A percentile compares a stretch with the other conserved stretches of the same genome.
Evolutionary conservation across 164 flowering plant genomes (phyloP).

Genomic region (Vitis rupestris): DNA sequence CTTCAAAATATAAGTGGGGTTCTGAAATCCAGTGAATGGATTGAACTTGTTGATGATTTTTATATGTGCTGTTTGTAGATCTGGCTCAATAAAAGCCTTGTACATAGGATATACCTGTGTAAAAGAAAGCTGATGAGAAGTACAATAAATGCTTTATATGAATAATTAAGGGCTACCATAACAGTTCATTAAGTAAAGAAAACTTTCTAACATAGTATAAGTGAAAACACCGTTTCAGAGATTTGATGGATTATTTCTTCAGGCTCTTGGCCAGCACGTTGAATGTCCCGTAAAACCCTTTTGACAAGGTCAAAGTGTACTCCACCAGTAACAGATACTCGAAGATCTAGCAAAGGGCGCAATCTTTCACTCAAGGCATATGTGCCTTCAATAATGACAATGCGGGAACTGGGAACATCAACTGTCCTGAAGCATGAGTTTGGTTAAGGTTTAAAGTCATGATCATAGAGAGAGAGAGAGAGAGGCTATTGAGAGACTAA

Average conservation of each 20-base stretch:
- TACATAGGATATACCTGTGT: conserved; percentile 96
- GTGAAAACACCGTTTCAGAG: conserved; percentile 83
- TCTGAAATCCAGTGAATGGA: conserved; percentile 93
- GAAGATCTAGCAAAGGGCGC: conserved; percentile 77
- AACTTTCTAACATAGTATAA: conserved; percentile 27
- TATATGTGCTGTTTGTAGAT: conserved; percentile 90
- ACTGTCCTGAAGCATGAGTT: conserved; percentile 48
- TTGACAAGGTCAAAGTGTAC: conserved; percentile 98
- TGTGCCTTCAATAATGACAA: conserved; percentile 91
- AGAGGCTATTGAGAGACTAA: no score
- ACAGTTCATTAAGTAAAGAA: conserved; percentile 2
- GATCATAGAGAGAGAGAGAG: background rate
- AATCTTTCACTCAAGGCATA: conserved; percentile 91
- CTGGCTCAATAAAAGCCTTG: conserved; percentile 98
- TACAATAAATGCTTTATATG: background rate
- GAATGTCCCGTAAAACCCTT: conserved; percentile 91
- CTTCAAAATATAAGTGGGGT: conserved; percentile 88
- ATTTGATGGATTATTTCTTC: conserved; percentile 96
- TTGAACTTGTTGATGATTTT: conserved; percentile 92
- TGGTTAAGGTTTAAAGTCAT: background rate
- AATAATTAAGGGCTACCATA: background rate
- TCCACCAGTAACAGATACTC: conserved; percentile 93
- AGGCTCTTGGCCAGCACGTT: conserved; percentile 95
- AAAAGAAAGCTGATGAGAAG: conserved; percentile 10
- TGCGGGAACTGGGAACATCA: conserved; percentile 84